Evolutionary conservation across 768 basidiomycete genomes (phyloP).

Genomic region (Lactarius deliciosus): DNA sequence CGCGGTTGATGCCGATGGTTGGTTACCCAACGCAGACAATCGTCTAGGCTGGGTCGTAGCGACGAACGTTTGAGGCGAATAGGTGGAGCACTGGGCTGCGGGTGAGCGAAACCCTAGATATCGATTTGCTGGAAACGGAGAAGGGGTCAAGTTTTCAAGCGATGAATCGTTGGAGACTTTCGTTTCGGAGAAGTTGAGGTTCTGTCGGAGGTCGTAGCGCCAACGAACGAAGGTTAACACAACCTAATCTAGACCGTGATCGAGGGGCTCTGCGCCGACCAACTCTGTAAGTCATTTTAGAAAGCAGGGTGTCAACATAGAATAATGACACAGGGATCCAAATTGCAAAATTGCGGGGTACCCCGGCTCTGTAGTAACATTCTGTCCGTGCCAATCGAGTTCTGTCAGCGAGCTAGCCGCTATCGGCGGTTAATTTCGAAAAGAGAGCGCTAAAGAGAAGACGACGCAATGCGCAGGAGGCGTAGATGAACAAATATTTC

Average conservation of each 20-base stretch:
- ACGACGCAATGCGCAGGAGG: slow-evolving; percentile 27
- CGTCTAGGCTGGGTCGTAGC: slow-evolving; percentile 8
- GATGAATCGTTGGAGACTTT: slow-evolving; percentile 16
- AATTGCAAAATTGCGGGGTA: slow-evolving; percentile 23
- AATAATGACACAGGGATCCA: slow-evolving; percentile 22
- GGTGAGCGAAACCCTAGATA: slow-evolving; percentile 23
- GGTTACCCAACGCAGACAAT: slow-evolving; percentile 16
- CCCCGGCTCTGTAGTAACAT: slow-evolving; percentile 5
- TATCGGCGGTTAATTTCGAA: slow-evolving; percentile 23
- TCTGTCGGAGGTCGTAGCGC: slow-evolving; percentile 17
- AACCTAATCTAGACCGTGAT: slow-evolving; percentile 20
- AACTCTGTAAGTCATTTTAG: slow-evolving; percentile 3
- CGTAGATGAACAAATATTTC: slow-evolving; percentile 30
- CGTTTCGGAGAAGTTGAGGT: slow-evolving; percentile 18
- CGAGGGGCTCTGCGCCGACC: slow-evolving; percentile 24
- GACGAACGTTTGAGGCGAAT: slow-evolving; percentile 16
- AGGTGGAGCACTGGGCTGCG: slow-evolving; percentile 24
- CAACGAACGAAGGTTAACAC: slow-evolving; percentile 21
- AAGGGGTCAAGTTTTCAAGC: slow-evolving; percentile 15
- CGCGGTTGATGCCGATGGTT: slow-evolving; percentile 11
- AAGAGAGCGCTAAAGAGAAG: slow-evolving; percentile 18
- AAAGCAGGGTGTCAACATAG: slow-evolving; percentile 9
- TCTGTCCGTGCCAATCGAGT: slow-evolving; percentile 7
- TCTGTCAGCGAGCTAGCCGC: slow-evolving; percentile 16
- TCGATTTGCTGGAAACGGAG: slow-evolving; percentile 23